These are phyloP conservation scores for Diaporthe sp. DNA, from an alignment of 2,329 filamentous ascomycete genomes.

Conservation along the genomic window DNA sequence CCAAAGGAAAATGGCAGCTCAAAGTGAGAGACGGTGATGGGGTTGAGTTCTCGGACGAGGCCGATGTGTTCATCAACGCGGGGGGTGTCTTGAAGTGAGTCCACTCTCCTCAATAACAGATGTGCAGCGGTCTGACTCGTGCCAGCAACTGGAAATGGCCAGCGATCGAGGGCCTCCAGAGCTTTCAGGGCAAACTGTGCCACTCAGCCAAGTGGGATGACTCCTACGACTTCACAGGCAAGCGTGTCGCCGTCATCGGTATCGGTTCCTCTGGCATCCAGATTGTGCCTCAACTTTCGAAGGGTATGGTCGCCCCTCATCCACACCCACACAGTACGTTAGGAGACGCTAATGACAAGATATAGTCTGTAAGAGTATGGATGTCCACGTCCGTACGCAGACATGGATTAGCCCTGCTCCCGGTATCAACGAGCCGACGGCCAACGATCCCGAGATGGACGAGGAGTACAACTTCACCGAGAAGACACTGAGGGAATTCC, in stretches of 20 bases:
- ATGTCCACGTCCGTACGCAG: slow-evolving; percentile 7
- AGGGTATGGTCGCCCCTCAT: background rate
- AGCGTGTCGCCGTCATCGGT: slow-evolving; percentile 42
- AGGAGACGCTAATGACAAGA: background rate
- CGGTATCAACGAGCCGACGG: background rate
- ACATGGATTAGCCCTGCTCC: slow-evolving; percentile 7
- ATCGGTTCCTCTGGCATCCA: slow-evolving; percentile 45
- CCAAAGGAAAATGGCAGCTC: background rate
- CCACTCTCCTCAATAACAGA: background rate
- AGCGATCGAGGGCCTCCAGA: slow-evolving; percentile 45
- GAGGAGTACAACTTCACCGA: slow-evolving; percentile 40
- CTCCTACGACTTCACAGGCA: slow-evolving; percentile 26
- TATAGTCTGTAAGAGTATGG: slow-evolving; percentile 9
- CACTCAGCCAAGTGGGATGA: slow-evolving; percentile 43
- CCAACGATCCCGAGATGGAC: slow-evolving; percentile 36
- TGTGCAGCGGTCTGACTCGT: background rate
- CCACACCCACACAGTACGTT: fast-evolving
- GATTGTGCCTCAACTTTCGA: slow-evolving; percentile 38
- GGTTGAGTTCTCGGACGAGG: slow-evolving; percentile 9
- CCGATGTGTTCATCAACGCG: slow-evolving; percentile 22
- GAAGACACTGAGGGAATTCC: background rate
- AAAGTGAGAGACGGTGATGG: background rate
- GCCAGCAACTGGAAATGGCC: slow-evolving; percentile 37
- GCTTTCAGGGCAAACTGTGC: slow-evolving; percentile 42
- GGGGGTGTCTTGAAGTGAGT: slow-evolving; percentile 21